Evolutionary conservation across 805 yeast genomes (phyloP).

Genomic region (Candida chauliodis): DNA sequence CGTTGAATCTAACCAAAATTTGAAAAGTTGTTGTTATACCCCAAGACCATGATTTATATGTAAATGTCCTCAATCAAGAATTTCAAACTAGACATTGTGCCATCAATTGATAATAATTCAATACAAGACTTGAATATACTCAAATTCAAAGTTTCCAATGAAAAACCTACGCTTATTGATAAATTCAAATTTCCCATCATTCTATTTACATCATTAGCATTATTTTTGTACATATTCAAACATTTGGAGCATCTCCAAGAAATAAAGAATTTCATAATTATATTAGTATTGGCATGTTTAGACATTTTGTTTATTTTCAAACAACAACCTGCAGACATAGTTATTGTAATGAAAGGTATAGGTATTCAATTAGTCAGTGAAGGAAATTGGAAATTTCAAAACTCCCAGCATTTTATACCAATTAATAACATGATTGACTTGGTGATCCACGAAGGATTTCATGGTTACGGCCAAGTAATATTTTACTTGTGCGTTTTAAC

Average conservation of each 20-base stretch:
- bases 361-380: slow-evolving; percentile 45
- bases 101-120: slow-evolving; percentile 12
- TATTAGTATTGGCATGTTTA: slow-evolving; percentile 1
- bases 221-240: background rate
- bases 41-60: slow-evolving; percentile 12
- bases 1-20: too few species aligned
- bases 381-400: slow-evolving; percentile 21
- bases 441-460: slow-evolving; percentile 73
- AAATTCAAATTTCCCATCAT: slow-evolving; percentile 8
- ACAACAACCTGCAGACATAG: slow-evolving; percentile 39
- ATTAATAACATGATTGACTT: slow-evolving; percentile 56
- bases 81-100: slow-evolving; percentile 25
- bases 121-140: slow-evolving; percentile 13
- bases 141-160: slow-evolving; percentile 17
- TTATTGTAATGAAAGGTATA: slow-evolving; percentile 40
- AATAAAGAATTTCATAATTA: background rate
- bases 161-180: slow-evolving; percentile 4
- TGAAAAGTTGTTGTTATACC: too few species aligned
- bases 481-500: slow-evolving; percentile 62
- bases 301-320: slow-evolving; percentile 19
- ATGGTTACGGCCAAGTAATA: slow-evolving; percentile 59
- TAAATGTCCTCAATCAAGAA: slow-evolving; percentile 30
- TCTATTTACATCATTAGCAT: slow-evolving; percentile 1
- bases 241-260: background rate
- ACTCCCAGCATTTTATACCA: slow-evolving; percentile 48